Conservation (phyloP, 345 rosid species). For the Gossypium herbaceum region DNA sequence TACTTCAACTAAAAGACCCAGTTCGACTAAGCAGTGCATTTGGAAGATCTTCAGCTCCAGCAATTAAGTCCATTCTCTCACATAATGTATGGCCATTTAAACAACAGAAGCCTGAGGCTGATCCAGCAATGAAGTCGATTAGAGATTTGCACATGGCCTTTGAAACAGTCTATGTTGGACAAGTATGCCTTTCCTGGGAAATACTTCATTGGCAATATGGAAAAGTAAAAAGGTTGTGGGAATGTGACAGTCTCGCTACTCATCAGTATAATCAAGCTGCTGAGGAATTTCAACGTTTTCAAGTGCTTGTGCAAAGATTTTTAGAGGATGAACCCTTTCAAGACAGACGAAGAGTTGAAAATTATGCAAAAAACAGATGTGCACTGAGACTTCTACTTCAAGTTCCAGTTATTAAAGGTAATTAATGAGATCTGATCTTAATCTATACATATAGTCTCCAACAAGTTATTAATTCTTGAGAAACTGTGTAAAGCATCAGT, state of each 20-base stretch:
- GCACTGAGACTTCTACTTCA: slow-evolving; percentile 57
- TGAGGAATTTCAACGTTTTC: slow-evolving; percentile 72
- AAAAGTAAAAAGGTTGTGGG: slow-evolving; percentile 45
- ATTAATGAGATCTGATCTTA: background rate
- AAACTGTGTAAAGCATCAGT: background rate
- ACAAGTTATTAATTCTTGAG: background rate
- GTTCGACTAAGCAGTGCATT: slow-evolving; percentile 16
- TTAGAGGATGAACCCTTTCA: slow-evolving; percentile 85
- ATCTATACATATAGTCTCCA: background rate
- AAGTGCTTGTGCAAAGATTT: slow-evolving; percentile 75
- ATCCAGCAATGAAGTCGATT: slow-evolving; percentile 34
- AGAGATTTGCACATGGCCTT: slow-evolving; percentile 51
- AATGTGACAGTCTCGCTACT: slow-evolving; percentile 29
- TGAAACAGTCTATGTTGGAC: slow-evolving; percentile 80
- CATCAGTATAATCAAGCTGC: slow-evolving; percentile 67
- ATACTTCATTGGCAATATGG: slow-evolving; percentile 75
- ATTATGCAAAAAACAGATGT: slow-evolving; percentile 61
- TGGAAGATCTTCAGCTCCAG: slow-evolving; percentile 18
- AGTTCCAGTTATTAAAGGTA: slow-evolving; percentile 75
- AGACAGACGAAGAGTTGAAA: slow-evolving; percentile 50
- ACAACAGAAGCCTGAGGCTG: slow-evolving; percentile 30
- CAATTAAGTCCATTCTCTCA: slow-evolving; percentile 24
- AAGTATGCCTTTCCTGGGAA: slow-evolving; percentile 90
- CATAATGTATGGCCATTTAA: slow-evolving; percentile 45
- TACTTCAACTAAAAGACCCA: slow-evolving; percentile 52